Conservation (phyloP, 768 basidiomycete species). For the Suillus decipiens region DNA sequence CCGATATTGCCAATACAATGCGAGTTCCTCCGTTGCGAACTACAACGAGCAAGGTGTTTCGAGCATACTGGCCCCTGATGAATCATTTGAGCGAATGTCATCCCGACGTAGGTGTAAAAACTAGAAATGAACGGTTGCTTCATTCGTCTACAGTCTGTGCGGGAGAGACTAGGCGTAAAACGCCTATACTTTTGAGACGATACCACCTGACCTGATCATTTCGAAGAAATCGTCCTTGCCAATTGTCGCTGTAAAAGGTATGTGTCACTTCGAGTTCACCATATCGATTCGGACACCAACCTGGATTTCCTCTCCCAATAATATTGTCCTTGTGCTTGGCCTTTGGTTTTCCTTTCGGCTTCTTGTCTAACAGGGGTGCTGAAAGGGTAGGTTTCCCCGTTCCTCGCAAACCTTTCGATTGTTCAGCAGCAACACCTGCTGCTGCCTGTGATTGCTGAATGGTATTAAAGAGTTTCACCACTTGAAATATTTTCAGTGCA, state of each 20-base stretch:
- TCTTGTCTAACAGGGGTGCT: conserved; percentile 58
- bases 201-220: conserved; percentile 78
- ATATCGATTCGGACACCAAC: conserved; percentile 37
- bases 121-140: not conserved
- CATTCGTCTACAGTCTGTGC: not conserved
- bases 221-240: conserved; percentile 79
- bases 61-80: not conserved
- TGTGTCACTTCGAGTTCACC: conserved; percentile 12
- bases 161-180: not conserved
- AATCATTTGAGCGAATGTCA: not conserved
- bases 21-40: not conserved
- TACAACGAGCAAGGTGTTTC: not conserved
- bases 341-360: conserved; percentile 48
- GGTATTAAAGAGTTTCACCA: conserved; percentile 85
- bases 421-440: conserved; percentile 51
- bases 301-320: conserved; percentile 56
- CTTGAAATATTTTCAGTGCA: conserved; percentile 27
- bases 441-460: conserved; percentile 80
- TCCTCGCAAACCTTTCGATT: conserved; percentile 62
- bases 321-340: conserved; percentile 55
- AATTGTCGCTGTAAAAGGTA: conserved; percentile 44
- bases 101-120: not conserved
- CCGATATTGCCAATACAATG: not conserved
- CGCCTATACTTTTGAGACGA: conserved; percentile 66
- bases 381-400: conserved; percentile 73